These are phyloP conservation scores for Amborella trichopoda DNA, from an alignment of 164 flowering plant species.

Conservation along the genomic window DNA sequence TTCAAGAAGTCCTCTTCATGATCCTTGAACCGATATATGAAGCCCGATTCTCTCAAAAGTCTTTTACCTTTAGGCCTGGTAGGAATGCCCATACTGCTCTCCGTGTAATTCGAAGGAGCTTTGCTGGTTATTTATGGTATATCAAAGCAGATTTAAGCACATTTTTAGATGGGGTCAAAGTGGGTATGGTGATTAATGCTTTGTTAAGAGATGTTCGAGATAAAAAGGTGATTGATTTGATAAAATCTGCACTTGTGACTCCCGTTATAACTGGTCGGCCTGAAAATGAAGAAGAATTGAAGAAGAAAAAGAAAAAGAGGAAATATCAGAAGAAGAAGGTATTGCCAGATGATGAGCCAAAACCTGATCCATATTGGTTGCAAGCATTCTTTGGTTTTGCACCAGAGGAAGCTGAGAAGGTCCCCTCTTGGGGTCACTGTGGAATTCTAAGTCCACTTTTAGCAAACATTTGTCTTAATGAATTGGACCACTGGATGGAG, in stretches of 20 bases:
- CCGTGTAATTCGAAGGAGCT: conserved; percentile 72
- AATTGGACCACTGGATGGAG: conserved; percentile 89
- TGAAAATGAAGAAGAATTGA: conserved; percentile 2
- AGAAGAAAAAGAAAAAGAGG: conserved; percentile 50
- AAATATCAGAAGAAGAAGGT: conserved; percentile 92
- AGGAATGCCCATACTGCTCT: conserved; percentile 75
- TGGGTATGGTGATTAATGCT: conserved; percentile 72
- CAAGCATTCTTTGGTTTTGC: conserved; percentile 83
- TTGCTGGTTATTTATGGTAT: conserved; percentile 94
- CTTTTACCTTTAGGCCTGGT: conserved; percentile 90
- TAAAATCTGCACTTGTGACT: conserved; percentile 63
- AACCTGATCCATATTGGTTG: conserved; percentile 96
- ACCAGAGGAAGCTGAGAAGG: conserved; percentile 85
- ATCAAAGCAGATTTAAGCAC: conserved; percentile 86
- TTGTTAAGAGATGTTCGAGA: conserved; percentile 92
- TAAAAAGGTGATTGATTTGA: conserved; percentile 75
- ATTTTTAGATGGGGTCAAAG: conserved; percentile 81
- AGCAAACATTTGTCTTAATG: conserved; percentile 75
- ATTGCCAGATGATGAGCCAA: conserved; percentile 89
- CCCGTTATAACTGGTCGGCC: conserved; percentile 54
- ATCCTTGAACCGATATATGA: conserved; percentile 88
- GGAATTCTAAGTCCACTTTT: conserved; percentile 84
- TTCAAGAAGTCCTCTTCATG: conserved; percentile 90
- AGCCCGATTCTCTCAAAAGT: conserved; percentile 72
- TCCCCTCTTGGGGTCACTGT: conserved; percentile 91